Conservation (phyloP, 169 alveolate genomes). For the Perkinsus olseni region DNA sequence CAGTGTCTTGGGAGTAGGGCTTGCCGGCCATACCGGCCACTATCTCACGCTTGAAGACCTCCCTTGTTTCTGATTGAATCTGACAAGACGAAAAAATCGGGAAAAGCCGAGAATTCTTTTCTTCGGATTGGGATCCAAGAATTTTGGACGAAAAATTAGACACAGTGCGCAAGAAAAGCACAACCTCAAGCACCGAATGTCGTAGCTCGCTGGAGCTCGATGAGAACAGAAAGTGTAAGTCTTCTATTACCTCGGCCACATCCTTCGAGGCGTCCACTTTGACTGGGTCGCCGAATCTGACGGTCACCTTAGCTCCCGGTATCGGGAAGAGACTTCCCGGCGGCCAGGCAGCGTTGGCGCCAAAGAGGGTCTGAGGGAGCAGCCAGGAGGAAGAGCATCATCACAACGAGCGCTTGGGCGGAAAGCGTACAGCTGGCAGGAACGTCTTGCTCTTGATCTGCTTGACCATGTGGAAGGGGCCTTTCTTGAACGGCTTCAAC, state of each 20-base stretch:
- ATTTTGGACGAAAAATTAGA: no score
- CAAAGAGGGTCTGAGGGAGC: background rate
- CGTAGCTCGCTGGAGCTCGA: no score
- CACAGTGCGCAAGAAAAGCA: no score
- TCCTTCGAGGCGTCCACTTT: background rate
- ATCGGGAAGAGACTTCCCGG: background rate
- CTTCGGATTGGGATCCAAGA: no score
- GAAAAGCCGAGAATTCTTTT: no score
- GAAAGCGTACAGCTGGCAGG: background rate
- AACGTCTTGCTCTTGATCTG: background rate
- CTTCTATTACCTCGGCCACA: background rate
- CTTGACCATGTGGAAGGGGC: background rate
- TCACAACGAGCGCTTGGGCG: background rate
- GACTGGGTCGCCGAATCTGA: background rate
- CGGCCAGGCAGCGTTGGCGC: background rate
- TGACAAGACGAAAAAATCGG: background rate
- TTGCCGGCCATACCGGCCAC: background rate
- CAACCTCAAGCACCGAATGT: no score
- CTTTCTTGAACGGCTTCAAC: background rate
- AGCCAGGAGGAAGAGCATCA: background rate
- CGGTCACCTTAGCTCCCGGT: background rate
- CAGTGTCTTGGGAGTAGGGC: background rate
- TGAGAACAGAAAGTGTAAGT: no score
- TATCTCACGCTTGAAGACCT: background rate
- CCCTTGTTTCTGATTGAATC: background rate